Conservation (phyloP, 805 yeast species). For the Phaffomyces opuntiae region DNA sequence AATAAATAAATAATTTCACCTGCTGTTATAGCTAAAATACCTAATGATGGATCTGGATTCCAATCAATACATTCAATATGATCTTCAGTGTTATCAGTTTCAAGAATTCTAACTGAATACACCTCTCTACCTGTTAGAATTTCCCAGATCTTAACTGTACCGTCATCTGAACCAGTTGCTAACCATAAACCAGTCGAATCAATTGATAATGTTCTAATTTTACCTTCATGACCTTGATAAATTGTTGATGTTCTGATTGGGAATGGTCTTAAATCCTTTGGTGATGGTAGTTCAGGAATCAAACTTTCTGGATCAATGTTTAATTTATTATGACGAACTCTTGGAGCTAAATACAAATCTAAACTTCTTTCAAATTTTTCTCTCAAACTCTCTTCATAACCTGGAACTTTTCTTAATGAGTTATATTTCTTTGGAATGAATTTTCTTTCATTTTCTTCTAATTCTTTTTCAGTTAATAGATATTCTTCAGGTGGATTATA, state of each 20-base stretch:
- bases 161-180: slow-evolving; percentile 98
- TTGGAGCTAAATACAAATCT: slow-evolving; percentile 92
- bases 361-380: slow-evolving; percentile 92
- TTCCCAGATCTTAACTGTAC: slow-evolving; percentile 95
- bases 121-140: slow-evolving; percentile 92
- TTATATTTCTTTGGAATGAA: slow-evolving; percentile 76
- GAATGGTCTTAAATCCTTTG: slow-evolving; percentile 94
- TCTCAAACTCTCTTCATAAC: slow-evolving; percentile 75
- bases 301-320: slow-evolving; percentile 94
- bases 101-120: slow-evolving; percentile 46
- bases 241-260: slow-evolving; percentile 85
- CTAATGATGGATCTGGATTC: slow-evolving; percentile 74
- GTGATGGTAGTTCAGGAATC: slow-evolving; percentile 94
- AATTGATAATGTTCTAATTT: slow-evolving; percentile 72
- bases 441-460: slow-evolving; percentile 70
- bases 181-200: slow-evolving; percentile 92
- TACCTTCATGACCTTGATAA: slow-evolving; percentile 77
- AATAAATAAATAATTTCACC: slow-evolving; percentile 74
- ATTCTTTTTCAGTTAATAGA: slow-evolving; percentile 71
- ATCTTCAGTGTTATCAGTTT: slow-evolving; percentile 53
- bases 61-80: slow-evolving; percentile 77
- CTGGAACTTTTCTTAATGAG: slow-evolving; percentile 88
- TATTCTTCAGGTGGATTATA: slow-evolving; percentile 98
- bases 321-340: slow-evolving; percentile 84
- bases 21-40: slow-evolving; percentile 78